A percentile compares a stretch with the other conserved stretches of the same genome.
These are phyloP conservation scores for Rhizophagus sp. DNA, from an alignment of 192 early-diverging fungal species.

Conservation along the genomic window DNA sequence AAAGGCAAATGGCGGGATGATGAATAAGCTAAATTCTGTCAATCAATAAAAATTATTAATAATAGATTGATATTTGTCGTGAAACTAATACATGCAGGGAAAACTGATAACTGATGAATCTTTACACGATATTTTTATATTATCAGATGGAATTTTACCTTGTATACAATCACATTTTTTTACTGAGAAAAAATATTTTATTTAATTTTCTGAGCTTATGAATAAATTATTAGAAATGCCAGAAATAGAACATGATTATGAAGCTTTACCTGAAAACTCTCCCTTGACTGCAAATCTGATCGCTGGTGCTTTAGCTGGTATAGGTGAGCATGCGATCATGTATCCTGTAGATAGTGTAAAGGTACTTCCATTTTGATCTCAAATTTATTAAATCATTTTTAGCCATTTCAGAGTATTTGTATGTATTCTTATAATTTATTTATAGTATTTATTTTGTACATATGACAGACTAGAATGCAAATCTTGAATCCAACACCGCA, in stretches of 20 bases:
- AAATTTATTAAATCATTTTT: neutral
- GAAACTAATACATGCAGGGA: neutral
- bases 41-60: neutral
- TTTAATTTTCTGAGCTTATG: neutral
- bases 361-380: conserved; percentile 46
- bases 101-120: neutral
- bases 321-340: conserved; percentile 95
- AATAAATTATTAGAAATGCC: conserved; percentile 6
- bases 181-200: neutral
- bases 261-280: conserved; percentile 84
- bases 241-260: conserved; percentile 81
- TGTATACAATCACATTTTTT: too few species aligned
- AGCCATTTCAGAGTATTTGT: neutral
- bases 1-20: neutral
- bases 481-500: conserved; percentile 69
- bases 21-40: neutral
- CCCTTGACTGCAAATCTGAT: conserved; percentile 79
- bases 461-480: conserved; percentile 88
- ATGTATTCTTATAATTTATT: neutral
- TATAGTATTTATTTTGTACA: conserved; percentile 5
- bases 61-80: neutral
- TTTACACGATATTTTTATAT: neutral
- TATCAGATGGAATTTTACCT: neutral
- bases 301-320: conserved; percentile 95
- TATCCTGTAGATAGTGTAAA: conserved; percentile 95